Percentiles rank a stretch among this genome's conserved stretches.
Conservation (phyloP, 1,139 yeast species). For the Scheffersomyces quercinus region DNA sequence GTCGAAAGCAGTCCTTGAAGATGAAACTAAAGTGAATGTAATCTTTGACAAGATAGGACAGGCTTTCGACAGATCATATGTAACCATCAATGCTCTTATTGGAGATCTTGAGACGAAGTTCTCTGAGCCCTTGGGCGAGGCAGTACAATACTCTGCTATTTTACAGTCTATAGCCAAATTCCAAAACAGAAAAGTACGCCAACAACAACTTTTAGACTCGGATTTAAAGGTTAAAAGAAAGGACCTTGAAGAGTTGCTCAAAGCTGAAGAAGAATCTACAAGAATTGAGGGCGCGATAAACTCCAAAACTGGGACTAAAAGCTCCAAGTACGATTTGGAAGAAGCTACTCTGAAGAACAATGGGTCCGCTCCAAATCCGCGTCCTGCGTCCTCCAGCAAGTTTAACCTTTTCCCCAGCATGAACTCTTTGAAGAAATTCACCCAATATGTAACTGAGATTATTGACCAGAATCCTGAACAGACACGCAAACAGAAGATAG, state of each 20-base stretch:
- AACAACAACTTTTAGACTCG: conserved; percentile 57
- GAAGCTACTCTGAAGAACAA: conserved; percentile 12
- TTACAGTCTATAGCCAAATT: conserved; percentile 69
- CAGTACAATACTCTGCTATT: conserved; percentile 72
- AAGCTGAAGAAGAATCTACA: conserved; percentile 41
- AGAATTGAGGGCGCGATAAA: conserved; percentile 35
- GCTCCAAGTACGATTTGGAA: conserved; percentile 31
- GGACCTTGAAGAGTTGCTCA: conserved; percentile 42
- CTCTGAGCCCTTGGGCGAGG: conserved; percentile 82
- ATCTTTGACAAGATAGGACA: conserved; percentile 73
- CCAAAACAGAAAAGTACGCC: conserved; percentile 68
- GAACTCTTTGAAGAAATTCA: conserved; percentile 50
- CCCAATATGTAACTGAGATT: conserved; percentile 65
- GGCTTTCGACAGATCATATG: conserved; percentile 71
- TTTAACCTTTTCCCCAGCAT: conserved; percentile 28
- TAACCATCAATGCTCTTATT: conserved; percentile 68
- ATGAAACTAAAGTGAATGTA: conserved; percentile 38
- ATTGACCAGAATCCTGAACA: conserved; percentile 73
- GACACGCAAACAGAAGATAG: conserved; percentile 58
- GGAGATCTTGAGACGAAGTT: conserved; percentile 69
- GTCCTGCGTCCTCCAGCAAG: conserved; percentile 10
- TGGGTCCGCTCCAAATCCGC: conserved; percentile 12
- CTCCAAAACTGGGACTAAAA: conserved; percentile 27
- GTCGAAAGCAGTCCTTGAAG: conserved; percentile 16
- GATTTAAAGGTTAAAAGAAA: conserved; percentile 49